phyloP scores from a whole-genome alignment of 192 early-diverging fungal genomes.

The Rhizoclosmatium sp. region DNA sequence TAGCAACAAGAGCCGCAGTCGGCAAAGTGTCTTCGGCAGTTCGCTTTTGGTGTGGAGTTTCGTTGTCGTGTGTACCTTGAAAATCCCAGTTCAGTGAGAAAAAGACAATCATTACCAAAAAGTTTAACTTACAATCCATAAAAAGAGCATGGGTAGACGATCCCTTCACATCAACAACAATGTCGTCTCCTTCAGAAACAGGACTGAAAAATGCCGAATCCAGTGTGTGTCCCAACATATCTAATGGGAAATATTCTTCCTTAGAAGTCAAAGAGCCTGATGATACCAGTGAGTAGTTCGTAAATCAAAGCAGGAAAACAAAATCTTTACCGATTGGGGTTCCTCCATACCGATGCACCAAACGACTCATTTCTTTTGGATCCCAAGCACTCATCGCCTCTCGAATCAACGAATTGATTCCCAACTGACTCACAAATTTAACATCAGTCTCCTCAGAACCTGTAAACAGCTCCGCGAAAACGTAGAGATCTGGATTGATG shows the following conservation, averaged over 20 bases:
- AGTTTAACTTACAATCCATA: slow-evolving; percentile 87
- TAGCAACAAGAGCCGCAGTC: slow-evolving; percentile 88
- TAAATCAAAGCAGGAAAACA: background rate
- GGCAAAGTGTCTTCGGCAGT: slow-evolving; percentile 90
- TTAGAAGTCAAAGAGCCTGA: slow-evolving; percentile 65
- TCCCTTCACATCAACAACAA: slow-evolving; percentile 77
- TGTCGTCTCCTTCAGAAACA: slow-evolving; percentile 49
- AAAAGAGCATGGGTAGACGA: slow-evolving; percentile 92
- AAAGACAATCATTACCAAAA: slow-evolving; percentile 25
- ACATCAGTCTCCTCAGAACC: slow-evolving; percentile 95
- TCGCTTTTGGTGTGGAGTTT: slow-evolving; percentile 92
- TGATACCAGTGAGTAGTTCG: background rate
- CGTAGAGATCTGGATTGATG: slow-evolving; percentile 90
- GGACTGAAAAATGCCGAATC: slow-evolving; percentile 42
- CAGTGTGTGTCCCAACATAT: slow-evolving; percentile 69
- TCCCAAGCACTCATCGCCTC: slow-evolving; percentile 99
- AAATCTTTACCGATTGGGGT: slow-evolving; percentile 76
- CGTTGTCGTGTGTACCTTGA: slow-evolving; percentile 91
- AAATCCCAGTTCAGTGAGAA: background rate
- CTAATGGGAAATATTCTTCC: slow-evolving; percentile 68
- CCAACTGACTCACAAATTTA: slow-evolving; percentile 88
- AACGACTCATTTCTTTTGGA: slow-evolving; percentile 83
- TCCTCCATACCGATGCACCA: slow-evolving; percentile 92
- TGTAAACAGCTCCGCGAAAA: slow-evolving; percentile 98
- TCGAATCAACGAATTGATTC: slow-evolving; percentile 95